Evolutionary conservation across 1,139 yeast genomes (phyloP), one percentile per base, ranked within the genome.

Genomic region (Taphrina pruni): DNA sequence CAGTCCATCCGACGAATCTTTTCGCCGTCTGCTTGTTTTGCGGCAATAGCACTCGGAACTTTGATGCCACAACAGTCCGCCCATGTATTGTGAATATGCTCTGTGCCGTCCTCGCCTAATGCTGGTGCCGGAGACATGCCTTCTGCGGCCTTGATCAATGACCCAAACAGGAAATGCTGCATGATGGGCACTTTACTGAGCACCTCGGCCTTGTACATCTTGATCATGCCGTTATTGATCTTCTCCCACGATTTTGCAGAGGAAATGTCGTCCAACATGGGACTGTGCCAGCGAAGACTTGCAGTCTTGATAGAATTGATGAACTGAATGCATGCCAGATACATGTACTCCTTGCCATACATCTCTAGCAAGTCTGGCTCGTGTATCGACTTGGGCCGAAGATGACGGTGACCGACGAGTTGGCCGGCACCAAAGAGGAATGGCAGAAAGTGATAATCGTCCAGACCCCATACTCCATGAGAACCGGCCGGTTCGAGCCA

Each of bases 61-160:
- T 90, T 90, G 68, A 94, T 95, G 8, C 99, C 99, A 80, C 99
- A 94, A 76, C 99, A 95, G 77, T 94, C 99, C 1, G 97, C 99
- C 97, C 97, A 94, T 1, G 93, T 87, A 72, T 85, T 77, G 71
- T 82, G 85, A 26, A 76, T 75, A 71, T 81, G 82, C 14, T 71
- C 72, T n/a, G 60, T 43, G 4, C 67, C 71, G 3, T 32, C 66
- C 54, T 65, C 72, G 20, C 60, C 70, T 6, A 50, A 65, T 3
- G 52, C 65, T 3, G 70, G 74, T 0, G 68, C 62, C 8, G 65
- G 66, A 36, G 66, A 41, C 71, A 70, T 71, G 64, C 69, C 69
- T 5, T 72, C 71, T 2, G 60, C 72, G 17, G 75, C 69, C 36
- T 72, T 67, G 39, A 74, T 61, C 38, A 89, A 76, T 0, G 81